Evolutionary conservation across 495 filamentous ascomycete genomes (phyloP).

Genomic region (Wilcoxina mikolae): DNA sequence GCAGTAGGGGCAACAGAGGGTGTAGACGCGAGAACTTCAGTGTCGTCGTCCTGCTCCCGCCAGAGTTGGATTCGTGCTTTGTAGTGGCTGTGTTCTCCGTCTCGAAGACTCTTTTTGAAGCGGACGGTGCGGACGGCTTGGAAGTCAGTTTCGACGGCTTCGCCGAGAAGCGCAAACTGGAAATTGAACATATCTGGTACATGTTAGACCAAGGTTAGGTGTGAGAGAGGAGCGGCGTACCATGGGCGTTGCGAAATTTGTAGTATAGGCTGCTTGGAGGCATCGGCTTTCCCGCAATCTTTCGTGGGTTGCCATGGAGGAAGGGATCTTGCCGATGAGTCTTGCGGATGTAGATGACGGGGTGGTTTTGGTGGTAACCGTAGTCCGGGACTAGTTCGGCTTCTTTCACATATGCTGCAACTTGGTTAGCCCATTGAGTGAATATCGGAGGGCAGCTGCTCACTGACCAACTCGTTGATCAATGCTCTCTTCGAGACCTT

Average conservation of each 20-base stretch:
- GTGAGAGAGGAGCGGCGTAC: conserved; percentile 8
- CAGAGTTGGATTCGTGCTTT: conserved; percentile 22
- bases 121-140: conserved; percentile 14
- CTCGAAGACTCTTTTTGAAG: conserved; percentile 12
- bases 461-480: conserved; percentile 16
- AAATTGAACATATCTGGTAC: conserved; percentile 22
- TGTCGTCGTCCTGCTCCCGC: conserved; percentile 10
- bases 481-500: conserved; percentile 14
- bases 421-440: not conserved
- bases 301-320: not conserved
- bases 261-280: conserved; percentile 15
- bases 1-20: not conserved
- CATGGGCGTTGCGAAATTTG: conserved; percentile 13
- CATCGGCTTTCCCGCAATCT: conserved; percentile 5
- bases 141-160: conserved; percentile 21
- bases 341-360: conserved; percentile 19
- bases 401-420: conserved; percentile 13
- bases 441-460: not conserved
- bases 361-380: conserved; percentile 17
- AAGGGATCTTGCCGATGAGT: conserved; percentile 3
- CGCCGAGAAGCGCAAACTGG: conserved; percentile 20
- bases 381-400: conserved; percentile 22
- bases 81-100: conserved; percentile 15
- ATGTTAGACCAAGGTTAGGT: not conserved
- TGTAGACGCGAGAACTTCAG: not conserved